phyloP scores from a whole-genome alignment of 495 filamentous ascomycete genomes.

The Penicillium roqueforti region DNA sequence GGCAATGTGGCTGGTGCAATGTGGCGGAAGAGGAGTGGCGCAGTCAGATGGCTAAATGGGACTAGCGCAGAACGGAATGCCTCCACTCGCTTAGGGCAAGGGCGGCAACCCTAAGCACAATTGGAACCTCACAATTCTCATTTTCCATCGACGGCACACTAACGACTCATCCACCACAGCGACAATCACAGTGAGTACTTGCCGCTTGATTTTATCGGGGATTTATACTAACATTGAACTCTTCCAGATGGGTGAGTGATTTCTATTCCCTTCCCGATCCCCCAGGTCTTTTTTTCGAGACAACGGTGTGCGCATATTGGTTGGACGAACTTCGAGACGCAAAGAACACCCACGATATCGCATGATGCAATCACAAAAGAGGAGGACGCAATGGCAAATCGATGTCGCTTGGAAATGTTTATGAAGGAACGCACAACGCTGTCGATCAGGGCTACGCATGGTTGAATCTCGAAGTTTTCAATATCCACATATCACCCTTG shows the following conservation, averaged over 20 bases:
- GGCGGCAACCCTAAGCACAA: conserved; percentile 47
- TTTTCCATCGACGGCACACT: conserved; percentile 41
- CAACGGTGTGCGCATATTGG: conserved; percentile 33
- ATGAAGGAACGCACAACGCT: conserved; percentile 7
- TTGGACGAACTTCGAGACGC: conserved; percentile 17
- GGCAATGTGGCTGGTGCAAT: not conserved
- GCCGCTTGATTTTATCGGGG: conserved; percentile 8
- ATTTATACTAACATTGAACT: conserved; percentile 32
- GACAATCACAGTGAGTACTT: conserved; percentile 52
- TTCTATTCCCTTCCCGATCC: conserved; percentile 25
- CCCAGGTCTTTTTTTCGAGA: conserved; percentile 23
- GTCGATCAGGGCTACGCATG: conserved; percentile 3
- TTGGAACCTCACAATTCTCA: conserved; percentile 45
- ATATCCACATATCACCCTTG: conserved; percentile 7
- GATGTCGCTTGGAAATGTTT: not conserved
- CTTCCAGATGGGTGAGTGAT: conserved; percentile 54
- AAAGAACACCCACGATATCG: conserved; percentile 11
- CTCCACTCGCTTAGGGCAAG: conserved; percentile 47
- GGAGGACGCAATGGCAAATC: not conserved
- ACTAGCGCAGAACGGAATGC: conserved; percentile 23
- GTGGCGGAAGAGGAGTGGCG: conserved; percentile 5
- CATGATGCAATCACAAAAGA: not conserved
- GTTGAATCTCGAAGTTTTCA: conserved; percentile 23
- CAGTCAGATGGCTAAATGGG: conserved; percentile 12
- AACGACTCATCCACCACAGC: conserved; percentile 50